Conservation (phyloP, 257 asterid species). For the Solanum microdontum region DNA sequence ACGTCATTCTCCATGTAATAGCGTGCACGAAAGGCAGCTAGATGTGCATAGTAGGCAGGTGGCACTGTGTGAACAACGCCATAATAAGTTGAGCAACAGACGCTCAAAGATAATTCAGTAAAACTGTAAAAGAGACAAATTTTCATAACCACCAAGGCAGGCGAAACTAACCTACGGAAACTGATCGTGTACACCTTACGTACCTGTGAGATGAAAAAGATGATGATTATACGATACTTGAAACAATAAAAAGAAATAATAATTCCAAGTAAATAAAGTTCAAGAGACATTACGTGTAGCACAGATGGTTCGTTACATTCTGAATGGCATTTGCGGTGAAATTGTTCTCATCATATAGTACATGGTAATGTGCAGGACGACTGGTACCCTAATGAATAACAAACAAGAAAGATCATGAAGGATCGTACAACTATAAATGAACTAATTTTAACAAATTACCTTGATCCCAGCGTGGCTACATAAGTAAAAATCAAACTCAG, state of each 20-base stretch:
- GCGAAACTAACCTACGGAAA: constrained; percentile 51
- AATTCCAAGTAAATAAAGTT: background rate
- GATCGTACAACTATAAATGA: background rate
- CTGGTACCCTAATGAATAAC: constrained; percentile 52
- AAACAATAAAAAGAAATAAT: background rate
- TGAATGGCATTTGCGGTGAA: constrained; percentile 72
- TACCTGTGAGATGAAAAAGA: constrained; percentile 26
- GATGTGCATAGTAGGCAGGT: constrained; percentile 79
- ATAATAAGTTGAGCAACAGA: background rate
- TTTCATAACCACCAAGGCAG: background rate
- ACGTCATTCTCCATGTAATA: constrained; percentile 46
- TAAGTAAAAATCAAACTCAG: constrained; percentile 63
- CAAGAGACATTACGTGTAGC: constrained; percentile 52
- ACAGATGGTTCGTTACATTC: constrained; percentile 43
- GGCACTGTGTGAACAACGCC: constrained; percentile 49
- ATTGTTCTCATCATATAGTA: constrained; percentile 53
- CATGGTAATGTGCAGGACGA: constrained; percentile 82
- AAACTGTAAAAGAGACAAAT: background rate
- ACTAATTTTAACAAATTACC: constrained; percentile 20
- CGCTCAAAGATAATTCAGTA: background rate
- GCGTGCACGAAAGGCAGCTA: constrained; percentile 73
- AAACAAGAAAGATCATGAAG: background rate
- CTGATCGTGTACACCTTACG: constrained; percentile 68
- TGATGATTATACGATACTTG: background rate
- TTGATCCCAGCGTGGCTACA: constrained; percentile 86